Conservation (phyloP, 2,329 filamentous ascomycete species). For the Trichophyton simii region DNA sequence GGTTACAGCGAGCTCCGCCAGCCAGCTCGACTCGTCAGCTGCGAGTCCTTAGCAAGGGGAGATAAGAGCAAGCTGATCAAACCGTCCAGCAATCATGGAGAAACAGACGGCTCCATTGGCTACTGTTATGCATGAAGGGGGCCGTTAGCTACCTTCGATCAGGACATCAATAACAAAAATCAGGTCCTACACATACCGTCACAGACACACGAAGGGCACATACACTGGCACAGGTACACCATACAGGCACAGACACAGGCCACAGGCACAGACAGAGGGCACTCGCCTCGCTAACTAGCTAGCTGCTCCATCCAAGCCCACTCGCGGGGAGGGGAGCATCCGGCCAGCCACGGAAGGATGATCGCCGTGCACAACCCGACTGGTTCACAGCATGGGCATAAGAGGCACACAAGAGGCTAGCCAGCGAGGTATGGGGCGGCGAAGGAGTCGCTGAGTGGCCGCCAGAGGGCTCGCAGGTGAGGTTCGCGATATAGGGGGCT, state of each 20-base stretch:
- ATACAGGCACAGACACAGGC: too few species aligned
- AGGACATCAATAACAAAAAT: neutral
- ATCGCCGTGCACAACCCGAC: conserved; percentile 1
- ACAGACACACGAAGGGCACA: neutral
- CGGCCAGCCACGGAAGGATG: neutral
- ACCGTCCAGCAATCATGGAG: neutral
- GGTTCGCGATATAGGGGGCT: neutral
- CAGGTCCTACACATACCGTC: neutral
- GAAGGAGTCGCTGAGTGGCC: neutral
- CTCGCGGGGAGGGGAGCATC: neutral
- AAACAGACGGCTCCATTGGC: neutral
- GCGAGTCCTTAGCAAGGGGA: too few species aligned
- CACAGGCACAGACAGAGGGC: too few species aligned
- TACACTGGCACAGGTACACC: too few species aligned
- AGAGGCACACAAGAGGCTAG: neutral
- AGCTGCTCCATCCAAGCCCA: neutral
- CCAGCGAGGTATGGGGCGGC: neutral
- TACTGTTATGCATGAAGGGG: neutral
- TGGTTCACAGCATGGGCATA: neutral
- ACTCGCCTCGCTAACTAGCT: too few species aligned
- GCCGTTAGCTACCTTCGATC: neutral
- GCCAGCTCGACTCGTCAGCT: neutral
- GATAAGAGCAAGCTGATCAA: neutral
- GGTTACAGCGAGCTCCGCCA: too few species aligned
- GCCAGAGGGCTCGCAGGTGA: neutral